Evolutionary conservation across 495 filamentous ascomycete genomes (phyloP).

Genomic region (Aspergillus steynii): DNA sequence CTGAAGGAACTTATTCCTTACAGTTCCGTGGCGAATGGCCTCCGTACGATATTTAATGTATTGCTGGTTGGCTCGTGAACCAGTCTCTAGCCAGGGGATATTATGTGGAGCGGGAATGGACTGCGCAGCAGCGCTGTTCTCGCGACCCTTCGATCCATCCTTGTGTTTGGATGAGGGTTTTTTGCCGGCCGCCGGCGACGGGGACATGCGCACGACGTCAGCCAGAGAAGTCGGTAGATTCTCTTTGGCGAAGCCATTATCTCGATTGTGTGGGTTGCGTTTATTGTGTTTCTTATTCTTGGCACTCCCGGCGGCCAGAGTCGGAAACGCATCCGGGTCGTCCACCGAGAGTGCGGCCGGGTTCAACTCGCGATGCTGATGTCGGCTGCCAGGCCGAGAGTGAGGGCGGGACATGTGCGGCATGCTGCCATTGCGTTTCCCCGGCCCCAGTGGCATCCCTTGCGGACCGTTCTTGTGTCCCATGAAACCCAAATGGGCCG

Average conservation of each 20-base stretch:
- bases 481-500: slow-evolving; percentile 31
- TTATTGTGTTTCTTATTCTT: slow-evolving; percentile 92
- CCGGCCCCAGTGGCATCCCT: slow-evolving; percentile 37
- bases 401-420: slow-evolving; percentile 56
- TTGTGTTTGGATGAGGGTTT: slow-evolving; percentile 48
- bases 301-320: slow-evolving; percentile 76
- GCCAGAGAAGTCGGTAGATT: slow-evolving; percentile 79
- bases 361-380: slow-evolving; percentile 67
- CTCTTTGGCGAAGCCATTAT: slow-evolving; percentile 55
- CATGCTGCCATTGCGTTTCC: slow-evolving; percentile 53
- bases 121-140: slow-evolving; percentile 77
- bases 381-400: slow-evolving; percentile 85
- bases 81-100: slow-evolving; percentile 96
- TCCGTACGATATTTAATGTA: slow-evolving; percentile 93
- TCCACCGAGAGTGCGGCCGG: slow-evolving; percentile 77
- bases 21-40: slow-evolving; percentile 92
- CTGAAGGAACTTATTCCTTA: slow-evolving; percentile 96
- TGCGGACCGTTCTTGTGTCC: slow-evolving; percentile 30
- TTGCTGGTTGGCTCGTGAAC: slow-evolving; percentile 83
- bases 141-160: slow-evolving; percentile 55
- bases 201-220: slow-evolving; percentile 91
- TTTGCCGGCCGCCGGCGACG: slow-evolving; percentile 64
- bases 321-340: slow-evolving; percentile 94
- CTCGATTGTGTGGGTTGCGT: slow-evolving; percentile 69
- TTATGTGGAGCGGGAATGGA: slow-evolving; percentile 86